A percentile compares a stretch with the other conserved stretches of the same genome.
These are phyloP conservation scores for Tolypocladium guangdongense DNA, from an alignment of 2,329 filamentous ascomycete species.

Conservation along the genomic window DNA sequence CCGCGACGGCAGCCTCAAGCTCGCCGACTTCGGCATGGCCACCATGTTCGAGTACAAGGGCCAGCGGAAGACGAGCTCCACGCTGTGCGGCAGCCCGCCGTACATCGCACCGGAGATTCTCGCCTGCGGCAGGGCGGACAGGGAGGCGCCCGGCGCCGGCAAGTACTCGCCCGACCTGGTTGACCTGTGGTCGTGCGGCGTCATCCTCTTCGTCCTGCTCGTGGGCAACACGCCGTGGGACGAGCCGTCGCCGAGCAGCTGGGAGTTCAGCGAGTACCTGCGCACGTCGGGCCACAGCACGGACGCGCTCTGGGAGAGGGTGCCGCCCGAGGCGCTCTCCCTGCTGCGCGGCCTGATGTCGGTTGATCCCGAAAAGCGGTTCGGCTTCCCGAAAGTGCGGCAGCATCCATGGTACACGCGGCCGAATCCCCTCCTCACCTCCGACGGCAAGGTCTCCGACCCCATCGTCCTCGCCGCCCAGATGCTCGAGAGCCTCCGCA, in stretches of 20 bases:
- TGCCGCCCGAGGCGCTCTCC: constrained; percentile 66
- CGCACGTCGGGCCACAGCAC: constrained; percentile 67
- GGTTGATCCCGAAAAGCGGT: constrained; percentile 62
- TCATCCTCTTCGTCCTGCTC: constrained; percentile 91
- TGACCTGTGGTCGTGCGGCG: constrained; percentile 95
- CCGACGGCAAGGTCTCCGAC: constrained; percentile 65
- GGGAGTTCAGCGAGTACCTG: constrained; percentile 84
- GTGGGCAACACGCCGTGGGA: constrained; percentile 98
- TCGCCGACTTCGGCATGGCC: constrained; percentile 94
- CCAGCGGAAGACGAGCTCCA: constrained; percentile 68
- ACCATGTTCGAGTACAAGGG: constrained; percentile 89
- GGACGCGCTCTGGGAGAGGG: constrained; percentile 74
- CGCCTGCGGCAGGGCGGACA: constrained; percentile 36
- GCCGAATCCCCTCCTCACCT: constrained; percentile 62
- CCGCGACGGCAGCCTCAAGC: constrained; percentile 74
- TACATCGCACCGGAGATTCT: constrained; percentile 95
- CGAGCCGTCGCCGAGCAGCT: constrained; percentile 73
- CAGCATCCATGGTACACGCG: constrained; percentile 93
- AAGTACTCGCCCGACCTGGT: constrained; percentile 71
- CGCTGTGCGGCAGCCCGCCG: constrained; percentile 89
- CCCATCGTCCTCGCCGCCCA: constrained; percentile 80
- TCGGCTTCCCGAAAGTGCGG: constrained; percentile 76
- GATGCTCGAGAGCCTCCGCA: constrained; percentile 84
- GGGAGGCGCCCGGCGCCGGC: constrained; percentile 33
- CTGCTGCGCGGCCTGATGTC: constrained; percentile 89